phyloP scores from a whole-genome alignment of 2,329 filamentous ascomycete genomes.

The Coleophoma cylindrospora region DNA sequence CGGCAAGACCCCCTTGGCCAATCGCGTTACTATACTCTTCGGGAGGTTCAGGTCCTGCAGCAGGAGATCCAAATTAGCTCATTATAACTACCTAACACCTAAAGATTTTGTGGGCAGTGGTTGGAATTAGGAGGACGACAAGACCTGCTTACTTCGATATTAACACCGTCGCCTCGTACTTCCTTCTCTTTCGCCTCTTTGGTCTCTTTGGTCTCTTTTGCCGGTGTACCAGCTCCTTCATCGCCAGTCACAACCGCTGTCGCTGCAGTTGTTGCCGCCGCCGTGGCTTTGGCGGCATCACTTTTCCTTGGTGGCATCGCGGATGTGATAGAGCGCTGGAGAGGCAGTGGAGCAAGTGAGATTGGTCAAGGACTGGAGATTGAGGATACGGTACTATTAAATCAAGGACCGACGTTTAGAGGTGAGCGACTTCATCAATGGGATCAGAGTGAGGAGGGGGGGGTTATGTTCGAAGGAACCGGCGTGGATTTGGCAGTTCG shows the following conservation, averaged over 20 bases:
- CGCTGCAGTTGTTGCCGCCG: conserved; percentile 20
- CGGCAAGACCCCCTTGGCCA: conserved; percentile 76
- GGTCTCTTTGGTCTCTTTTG: conserved; percentile 17
- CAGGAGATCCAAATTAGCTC: background rate
- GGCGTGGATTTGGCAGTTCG: no score
- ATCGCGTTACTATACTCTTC: conserved; percentile 73
- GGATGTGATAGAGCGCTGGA: background rate
- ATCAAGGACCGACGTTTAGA: no score
- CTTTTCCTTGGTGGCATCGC: conserved; percentile 53
- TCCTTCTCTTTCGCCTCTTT: conserved; percentile 2
- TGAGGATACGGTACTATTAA: no score
- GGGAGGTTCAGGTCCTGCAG: conserved; percentile 68
- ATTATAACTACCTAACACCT: background rate
- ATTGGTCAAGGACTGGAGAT: no score
- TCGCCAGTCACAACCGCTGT: conserved; percentile 29
- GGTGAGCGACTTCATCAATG: no score
- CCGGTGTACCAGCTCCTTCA: conserved; percentile 23
- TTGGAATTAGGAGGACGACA: background rate
- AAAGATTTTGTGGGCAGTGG: background rate
- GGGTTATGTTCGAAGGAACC: no score
- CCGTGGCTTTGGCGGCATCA: conserved; percentile 41
- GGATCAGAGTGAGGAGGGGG: no score
- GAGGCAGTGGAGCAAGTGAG: no score
- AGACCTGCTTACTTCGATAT: conserved; percentile 44
- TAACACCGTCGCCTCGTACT: conserved; percentile 15